phyloP scores from a whole-genome alignment of 345 rosid genomes.

The Durio zibethinus region DNA sequence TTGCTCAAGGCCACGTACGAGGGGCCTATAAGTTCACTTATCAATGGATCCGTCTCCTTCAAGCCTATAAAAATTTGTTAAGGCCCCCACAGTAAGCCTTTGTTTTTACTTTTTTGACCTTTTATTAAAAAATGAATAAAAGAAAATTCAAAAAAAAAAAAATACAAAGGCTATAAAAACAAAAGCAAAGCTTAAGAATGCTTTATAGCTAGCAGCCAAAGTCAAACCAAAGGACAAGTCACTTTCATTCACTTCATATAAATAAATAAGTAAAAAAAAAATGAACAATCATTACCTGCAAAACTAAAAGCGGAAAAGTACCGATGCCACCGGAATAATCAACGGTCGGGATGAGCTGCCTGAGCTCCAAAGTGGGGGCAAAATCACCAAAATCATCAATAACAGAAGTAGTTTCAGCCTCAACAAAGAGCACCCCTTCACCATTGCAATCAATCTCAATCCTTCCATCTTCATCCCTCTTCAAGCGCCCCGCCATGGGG shows the following conservation, averaged over 20 bases:
- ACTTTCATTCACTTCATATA: background rate
- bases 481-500: slow-evolving; percentile 88
- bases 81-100: too few species aligned
- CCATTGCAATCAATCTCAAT: slow-evolving; percentile 88
- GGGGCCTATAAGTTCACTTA: too few species aligned
- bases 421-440: slow-evolving; percentile 79
- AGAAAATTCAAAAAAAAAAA: too few species aligned
- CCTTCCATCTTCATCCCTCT: slow-evolving; percentile 75
- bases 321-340: slow-evolving; percentile 80
- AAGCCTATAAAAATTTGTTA: too few species aligned
- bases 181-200: too few species aligned
- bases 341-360: slow-evolving; percentile 80
- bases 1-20: too few species aligned
- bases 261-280: too few species aligned
- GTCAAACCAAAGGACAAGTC: background rate
- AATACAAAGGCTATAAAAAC: too few species aligned
- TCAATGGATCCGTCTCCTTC: too few species aligned
- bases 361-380: slow-evolving; percentile 75
- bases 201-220: too few species aligned
- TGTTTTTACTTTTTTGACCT: too few species aligned
- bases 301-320: slow-evolving; percentile 71
- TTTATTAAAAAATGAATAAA: too few species aligned
- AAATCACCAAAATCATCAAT: slow-evolving; percentile 87
- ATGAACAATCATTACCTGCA: slow-evolving; percentile 52
- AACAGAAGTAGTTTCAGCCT: slow-evolving; percentile 61